Base-by-base conservation (phyloP, 257 asterid species). In the Lavandula angustifolia region DNA sequence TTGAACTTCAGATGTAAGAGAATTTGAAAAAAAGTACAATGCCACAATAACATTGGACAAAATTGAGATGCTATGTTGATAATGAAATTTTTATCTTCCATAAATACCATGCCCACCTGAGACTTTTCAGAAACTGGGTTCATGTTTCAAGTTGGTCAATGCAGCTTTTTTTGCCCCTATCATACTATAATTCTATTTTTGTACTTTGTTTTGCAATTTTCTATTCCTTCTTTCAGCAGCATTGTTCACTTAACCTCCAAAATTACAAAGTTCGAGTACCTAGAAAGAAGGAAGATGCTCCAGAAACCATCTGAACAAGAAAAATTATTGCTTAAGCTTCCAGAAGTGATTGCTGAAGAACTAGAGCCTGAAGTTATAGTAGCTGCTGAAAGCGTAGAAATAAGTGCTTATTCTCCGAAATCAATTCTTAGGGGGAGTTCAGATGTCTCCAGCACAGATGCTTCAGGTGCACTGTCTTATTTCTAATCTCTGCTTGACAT, bases 311-410 rank as follows among this genome's bases (percentile, higher is more conserved):
- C 88, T 29, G 98, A 88, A 73, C 86, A 40, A 72, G 92, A 87
- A 61, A 87, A 79, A 60, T 66, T 89, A 63, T 67, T 92, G 73
- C 68, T 59, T 7, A 72, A 64, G 73, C 61, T 75, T 59, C 96
- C 99, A 34, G 76, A 85, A 71, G 87, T 89, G 65, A 81, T 87
- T 69, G 90, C 95, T 63, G 99, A 85, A 58, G 86, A 85, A 71
- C 33, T 82, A 62, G 86, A 78, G 76, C 83, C 76, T 62, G 87
- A 80, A 70, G 73, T 37, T 64, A 11, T 6, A 12, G 54, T 61
- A 46, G 60, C 66, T 12, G 79, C 50, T 66, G 84, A 62, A 66
- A 72, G 70, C 69, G 72, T 64, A 54, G 82, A 78, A 72, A 75
- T 66, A 67, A 67, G 58, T 67, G 73, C 37, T 17, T 56, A 32